A percentile compares a stretch with the other conserved stretches of the same genome.
These are phyloP conservation scores for Scedosporium minutisporum DNA, from an alignment of 2,329 filamentous ascomycete species.

Conservation along the genomic window DNA sequence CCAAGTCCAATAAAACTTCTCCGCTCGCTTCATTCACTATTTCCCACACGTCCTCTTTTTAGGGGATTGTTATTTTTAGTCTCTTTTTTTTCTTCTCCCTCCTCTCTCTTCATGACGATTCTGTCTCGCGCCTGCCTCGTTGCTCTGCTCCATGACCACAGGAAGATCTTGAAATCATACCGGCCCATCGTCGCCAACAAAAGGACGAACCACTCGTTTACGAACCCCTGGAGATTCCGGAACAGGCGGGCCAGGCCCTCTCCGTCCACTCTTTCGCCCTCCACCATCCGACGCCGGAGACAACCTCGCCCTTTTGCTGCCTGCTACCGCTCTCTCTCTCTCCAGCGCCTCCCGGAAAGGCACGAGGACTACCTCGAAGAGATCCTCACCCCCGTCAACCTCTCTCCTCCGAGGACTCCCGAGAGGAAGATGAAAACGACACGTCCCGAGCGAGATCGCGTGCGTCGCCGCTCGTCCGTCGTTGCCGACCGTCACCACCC, in stretches of 20 bases:
- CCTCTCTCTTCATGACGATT: conserved; percentile 1
- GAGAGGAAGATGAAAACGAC: conserved; percentile 14
- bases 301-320: neutral
- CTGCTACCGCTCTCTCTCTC: conserved; percentile 5
- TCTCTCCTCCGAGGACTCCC: conserved; percentile 11
- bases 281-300: conserved; percentile 11
- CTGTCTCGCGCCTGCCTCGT: conserved; percentile 22
- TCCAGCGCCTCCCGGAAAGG: conserved; percentile 1
- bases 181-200: conserved; percentile 34
- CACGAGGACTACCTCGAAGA: neutral
- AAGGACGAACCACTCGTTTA: conserved; percentile 23
- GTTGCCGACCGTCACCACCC: conserved; percentile 22
- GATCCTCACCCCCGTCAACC: conserved; percentile 1
- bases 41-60: neutral
- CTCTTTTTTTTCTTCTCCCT: neutral
- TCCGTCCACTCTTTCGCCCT: conserved; percentile 25
- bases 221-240: conserved; percentile 25
- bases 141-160: conserved; percentile 34
- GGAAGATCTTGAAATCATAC: conserved; percentile 28
- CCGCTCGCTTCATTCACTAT: neutral
- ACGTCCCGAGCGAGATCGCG: conserved; percentile 21
- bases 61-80: neutral
- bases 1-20: neutral
- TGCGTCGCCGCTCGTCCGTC: conserved; percentile 29
- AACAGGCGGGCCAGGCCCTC: conserved; percentile 25